phyloP scores from a whole-genome alignment of 306 rosid genomes.

The Inga laurina region DNA sequence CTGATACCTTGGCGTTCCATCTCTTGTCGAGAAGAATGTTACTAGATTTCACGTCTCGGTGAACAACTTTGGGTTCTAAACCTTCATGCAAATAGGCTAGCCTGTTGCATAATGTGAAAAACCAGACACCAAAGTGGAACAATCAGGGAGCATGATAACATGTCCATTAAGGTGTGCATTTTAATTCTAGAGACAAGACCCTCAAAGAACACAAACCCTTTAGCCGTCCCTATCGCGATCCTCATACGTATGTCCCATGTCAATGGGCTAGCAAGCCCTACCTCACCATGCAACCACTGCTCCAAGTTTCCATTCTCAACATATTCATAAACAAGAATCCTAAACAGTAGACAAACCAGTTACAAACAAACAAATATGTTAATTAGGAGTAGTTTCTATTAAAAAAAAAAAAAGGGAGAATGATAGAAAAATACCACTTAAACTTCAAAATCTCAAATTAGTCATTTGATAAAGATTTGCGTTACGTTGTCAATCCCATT shows the following conservation, averaged over 20 bases:
- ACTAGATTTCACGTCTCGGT: constrained; percentile 93
- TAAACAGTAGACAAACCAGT: constrained; percentile 30
- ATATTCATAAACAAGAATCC: constrained; percentile 96
- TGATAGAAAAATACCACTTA: too few relatives aligned
- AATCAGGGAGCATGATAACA: constrained; percentile 19
- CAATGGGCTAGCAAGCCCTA: constrained; percentile 84
- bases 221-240: constrained; percentile 87
- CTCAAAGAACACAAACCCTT: constrained; percentile 61
- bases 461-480: too few relatives aligned
- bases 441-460: too few relatives aligned
- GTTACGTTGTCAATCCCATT: too few relatives aligned
- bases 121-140: background rate
- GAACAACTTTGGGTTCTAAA: constrained; percentile 97
- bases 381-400: background rate
- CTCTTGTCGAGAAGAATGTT: constrained; percentile 90
- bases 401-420: too few relatives aligned
- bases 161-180: background rate
- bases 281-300: constrained; percentile 99
- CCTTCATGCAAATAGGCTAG: constrained; percentile 96
- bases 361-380: background rate
- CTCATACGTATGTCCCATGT: constrained; percentile 91
- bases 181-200: background rate
- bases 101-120: constrained; percentile 50
- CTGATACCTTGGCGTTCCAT: constrained; percentile 92
- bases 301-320: constrained; percentile 94